Evolutionary conservation across 139 green algal species (phyloP).

Genomic region (Haematococcus lacustris): DNA sequence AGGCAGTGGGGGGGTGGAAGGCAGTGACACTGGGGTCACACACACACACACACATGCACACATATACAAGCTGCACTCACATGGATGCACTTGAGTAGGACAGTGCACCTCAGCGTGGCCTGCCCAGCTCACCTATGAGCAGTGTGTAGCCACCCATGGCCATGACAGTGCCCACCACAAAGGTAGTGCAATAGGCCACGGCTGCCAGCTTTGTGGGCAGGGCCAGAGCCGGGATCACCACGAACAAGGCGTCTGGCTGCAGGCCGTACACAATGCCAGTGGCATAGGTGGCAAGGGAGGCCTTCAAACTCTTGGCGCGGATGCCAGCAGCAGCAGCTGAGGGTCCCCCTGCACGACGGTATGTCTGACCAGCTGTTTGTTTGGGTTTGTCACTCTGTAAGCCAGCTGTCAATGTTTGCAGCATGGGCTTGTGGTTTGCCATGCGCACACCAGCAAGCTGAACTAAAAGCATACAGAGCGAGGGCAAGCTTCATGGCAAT

Average conservation of each 20-base stretch:
- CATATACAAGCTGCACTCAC: neutral
- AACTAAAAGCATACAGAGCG: no score
- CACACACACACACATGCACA: neutral
- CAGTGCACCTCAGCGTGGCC: neutral
- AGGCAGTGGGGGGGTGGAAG: neutral
- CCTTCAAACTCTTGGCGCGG: constrained; percentile 1
- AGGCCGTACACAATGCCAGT: constrained; percentile 95
- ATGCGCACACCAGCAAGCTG: no score
- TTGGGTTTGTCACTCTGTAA: neutral
- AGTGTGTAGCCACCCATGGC: constrained; percentile 95
- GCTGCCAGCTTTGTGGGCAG: constrained; percentile 84
- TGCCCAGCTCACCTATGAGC: constrained; percentile 55
- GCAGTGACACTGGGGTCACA: neutral
- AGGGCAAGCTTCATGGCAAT: no score
- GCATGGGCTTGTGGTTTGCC: no score
- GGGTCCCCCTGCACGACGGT: neutral
- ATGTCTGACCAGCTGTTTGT: neutral
- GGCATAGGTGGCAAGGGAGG: constrained; percentile 63
- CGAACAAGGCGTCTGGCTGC: constrained; percentile 93
- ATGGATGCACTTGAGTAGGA: neutral
- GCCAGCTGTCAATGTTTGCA: no score
- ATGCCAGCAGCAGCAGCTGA: neutral
- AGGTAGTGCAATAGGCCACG: constrained; percentile 83
- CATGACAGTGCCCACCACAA: constrained; percentile 89
- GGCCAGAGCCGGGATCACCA: constrained; percentile 91